Conservation (phyloP, 1,284 basidiomycete genomes). For the Ceratobasidium sp. region DNA sequence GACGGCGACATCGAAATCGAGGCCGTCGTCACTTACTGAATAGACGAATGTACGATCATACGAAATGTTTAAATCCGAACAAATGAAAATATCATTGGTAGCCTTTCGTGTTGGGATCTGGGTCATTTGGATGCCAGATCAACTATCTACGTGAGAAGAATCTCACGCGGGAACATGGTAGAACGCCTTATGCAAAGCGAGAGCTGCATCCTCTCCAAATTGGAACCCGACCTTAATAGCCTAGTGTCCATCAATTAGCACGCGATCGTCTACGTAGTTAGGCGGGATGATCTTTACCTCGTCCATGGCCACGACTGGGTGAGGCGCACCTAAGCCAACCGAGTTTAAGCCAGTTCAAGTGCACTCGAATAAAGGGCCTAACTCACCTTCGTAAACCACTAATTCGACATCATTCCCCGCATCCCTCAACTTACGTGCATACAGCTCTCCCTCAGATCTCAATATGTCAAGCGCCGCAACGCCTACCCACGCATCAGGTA, state of each 20-base stretch:
- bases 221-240: constrained; percentile 26
- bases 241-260: no score
- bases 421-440: constrained; percentile 70
- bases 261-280: no score
- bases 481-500: constrained; percentile 73
- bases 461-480: constrained; percentile 77
- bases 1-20: constrained; percentile 86
- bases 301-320: constrained; percentile 37
- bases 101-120: no score
- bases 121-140: no score
- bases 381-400: constrained; percentile 62
- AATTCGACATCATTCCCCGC: constrained; percentile 70
- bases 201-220: constrained; percentile 32
- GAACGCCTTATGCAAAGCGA: constrained; percentile 19
- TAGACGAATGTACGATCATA: constrained; percentile 1
- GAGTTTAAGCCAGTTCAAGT: not conserved
- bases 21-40: constrained; percentile 66
- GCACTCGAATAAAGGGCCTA: not conserved
- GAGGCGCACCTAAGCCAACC: constrained; percentile 4
- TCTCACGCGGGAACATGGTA: not conserved
- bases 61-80: no score
- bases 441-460: constrained; percentile 74
- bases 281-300: no score
- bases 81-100: no score
- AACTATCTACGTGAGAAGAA: no score